These are phyloP conservation scores for Pisolithus sp. DNA, from an alignment of 768 basidiomycete species.

Conservation along the genomic window DNA sequence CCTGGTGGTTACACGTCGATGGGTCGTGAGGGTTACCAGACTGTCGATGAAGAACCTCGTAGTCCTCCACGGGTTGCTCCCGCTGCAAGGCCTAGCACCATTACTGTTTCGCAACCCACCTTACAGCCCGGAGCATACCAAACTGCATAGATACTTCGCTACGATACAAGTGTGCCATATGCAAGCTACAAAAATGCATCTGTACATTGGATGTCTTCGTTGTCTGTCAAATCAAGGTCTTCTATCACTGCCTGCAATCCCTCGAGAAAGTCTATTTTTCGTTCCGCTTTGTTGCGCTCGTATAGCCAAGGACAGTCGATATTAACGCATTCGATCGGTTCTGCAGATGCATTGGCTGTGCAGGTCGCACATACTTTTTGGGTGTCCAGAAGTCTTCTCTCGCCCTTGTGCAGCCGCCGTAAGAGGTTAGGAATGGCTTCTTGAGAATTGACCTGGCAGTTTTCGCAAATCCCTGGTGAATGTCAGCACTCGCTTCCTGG, in stretches of 20 bases:
- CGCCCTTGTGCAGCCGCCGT: slow-evolving; percentile 46
- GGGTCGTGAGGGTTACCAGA: slow-evolving; percentile 53
- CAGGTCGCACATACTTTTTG: slow-evolving; percentile 75
- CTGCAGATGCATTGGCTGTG: slow-evolving; percentile 44
- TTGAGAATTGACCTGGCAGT: slow-evolving; percentile 47
- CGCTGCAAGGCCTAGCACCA: slow-evolving; percentile 7
- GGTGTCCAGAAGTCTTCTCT: slow-evolving; percentile 47
- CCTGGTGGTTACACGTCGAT: slow-evolving; percentile 61
- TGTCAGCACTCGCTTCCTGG: background rate
- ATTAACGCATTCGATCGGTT: slow-evolving; percentile 70
- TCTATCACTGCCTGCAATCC: slow-evolving; percentile 27
- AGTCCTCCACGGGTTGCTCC: slow-evolving; percentile 10
- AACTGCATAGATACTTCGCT: slow-evolving; percentile 8
- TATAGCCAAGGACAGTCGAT: slow-evolving; percentile 85
- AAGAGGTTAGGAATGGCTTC: slow-evolving; percentile 53
- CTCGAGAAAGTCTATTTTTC: slow-evolving; percentile 27
- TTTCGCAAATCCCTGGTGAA: slow-evolving; percentile 54
- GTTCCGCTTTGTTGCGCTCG: slow-evolving; percentile 55
- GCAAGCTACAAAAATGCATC: slow-evolving; percentile 1
- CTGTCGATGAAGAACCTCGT: slow-evolving; percentile 43
- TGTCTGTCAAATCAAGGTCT: slow-evolving; percentile 12
- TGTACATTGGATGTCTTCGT: background rate
- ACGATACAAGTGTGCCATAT: background rate
- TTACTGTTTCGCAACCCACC: slow-evolving; percentile 12
- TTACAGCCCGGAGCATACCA: slow-evolving; percentile 22